Percentiles rank a stretch among this genome's conserved stretches.
phyloP scores from a whole-genome alignment of 2,329 filamentous ascomycete genomes.

The Exophiala sp. region DNA sequence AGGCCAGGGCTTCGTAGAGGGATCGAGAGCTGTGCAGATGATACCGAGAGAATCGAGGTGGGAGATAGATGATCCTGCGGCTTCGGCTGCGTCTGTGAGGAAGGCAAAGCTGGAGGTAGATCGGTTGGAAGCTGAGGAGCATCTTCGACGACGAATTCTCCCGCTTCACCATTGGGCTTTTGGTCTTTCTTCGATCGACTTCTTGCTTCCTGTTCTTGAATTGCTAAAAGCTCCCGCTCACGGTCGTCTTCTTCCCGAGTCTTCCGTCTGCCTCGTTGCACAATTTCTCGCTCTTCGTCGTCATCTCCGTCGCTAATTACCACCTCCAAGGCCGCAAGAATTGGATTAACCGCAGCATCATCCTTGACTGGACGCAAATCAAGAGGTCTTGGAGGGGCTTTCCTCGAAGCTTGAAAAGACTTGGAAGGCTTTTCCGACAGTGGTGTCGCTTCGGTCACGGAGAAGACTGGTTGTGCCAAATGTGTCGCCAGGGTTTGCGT shows the following conservation, averaged over 20 bases:
- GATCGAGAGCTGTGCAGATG: constrained; percentile 33
- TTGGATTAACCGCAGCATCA: constrained; percentile 8
- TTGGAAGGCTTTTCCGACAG: constrained; percentile 48
- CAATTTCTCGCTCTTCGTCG: constrained; percentile 31
- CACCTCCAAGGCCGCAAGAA: constrained; percentile 4
- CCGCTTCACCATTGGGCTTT: constrained; percentile 53
- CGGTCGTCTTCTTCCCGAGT: constrained; percentile 85
- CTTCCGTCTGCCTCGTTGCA: constrained; percentile 70
- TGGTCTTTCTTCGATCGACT: constrained; percentile 71
- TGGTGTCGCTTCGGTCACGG: constrained; percentile 39
- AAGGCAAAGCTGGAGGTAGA: constrained; percentile 7
- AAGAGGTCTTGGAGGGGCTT: constrained; percentile 79
- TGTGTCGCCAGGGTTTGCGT: constrained; percentile 18
- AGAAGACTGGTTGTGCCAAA: constrained; percentile 19
- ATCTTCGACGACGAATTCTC: constrained; percentile 3
- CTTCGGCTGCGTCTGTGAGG: constrained; percentile 7
- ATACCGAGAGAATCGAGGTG: constrained; percentile 25
- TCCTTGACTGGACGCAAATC: constrained; percentile 57
- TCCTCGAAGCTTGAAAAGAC: constrained; percentile 62
- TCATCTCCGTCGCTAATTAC: constrained; percentile 18
- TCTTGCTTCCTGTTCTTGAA: constrained; percentile 64
- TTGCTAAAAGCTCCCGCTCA: constrained; percentile 66
- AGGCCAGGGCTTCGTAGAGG: constrained; percentile 61
- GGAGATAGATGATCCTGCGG: constrained; percentile 34
- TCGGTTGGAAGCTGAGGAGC: constrained; percentile 6